Percentiles rank a stretch among this genome's conserved stretches.
phyloP scores from a whole-genome alignment of 805 yeast species.

The Lipomyces orientalis region DNA sequence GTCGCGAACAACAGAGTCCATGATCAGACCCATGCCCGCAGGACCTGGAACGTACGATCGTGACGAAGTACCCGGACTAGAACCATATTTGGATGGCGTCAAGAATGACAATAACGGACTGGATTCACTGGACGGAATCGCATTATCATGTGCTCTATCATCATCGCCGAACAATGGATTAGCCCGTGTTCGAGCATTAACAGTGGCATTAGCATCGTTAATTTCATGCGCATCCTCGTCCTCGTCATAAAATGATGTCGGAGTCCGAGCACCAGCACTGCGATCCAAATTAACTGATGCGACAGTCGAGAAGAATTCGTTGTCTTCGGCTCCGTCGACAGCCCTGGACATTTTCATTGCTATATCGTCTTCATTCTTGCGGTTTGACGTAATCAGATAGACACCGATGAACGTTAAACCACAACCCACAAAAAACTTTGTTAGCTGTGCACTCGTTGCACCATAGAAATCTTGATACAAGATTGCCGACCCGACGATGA shows the following conservation, averaged over 20 bases:
- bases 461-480: conserved; percentile 52
- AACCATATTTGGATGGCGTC: conserved; percentile 3
- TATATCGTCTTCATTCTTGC: conserved; percentile 8
- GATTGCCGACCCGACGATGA: conserved; percentile 51
- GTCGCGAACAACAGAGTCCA: conserved; percentile 38
- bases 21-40: conserved; percentile 34
- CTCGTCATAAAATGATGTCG: conserved; percentile 33
- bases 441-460: conserved; percentile 38
- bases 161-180: conserved; percentile 3
- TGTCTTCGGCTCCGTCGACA: neutral
- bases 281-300: conserved; percentile 34
- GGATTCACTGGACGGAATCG: conserved; percentile 1
- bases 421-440: conserved; percentile 48
- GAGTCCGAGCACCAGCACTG: conserved; percentile 30
- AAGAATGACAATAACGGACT: conserved; percentile 8
- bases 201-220: conserved; percentile 22
- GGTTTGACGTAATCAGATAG: conserved; percentile 46
- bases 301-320: conserved; percentile 26
- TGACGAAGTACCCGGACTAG: conserved; percentile 33
- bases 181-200: conserved; percentile 10
- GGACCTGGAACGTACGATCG: conserved; percentile 35
- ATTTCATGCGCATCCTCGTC: conserved; percentile 35
- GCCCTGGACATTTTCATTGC: neutral
- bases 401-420: conserved; percentile 52
- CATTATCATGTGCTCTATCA: neutral